Evolutionary conservation across 2,329 filamentous ascomycete species (phyloP).

Genomic region (Fusarium subglutinans): DNA sequence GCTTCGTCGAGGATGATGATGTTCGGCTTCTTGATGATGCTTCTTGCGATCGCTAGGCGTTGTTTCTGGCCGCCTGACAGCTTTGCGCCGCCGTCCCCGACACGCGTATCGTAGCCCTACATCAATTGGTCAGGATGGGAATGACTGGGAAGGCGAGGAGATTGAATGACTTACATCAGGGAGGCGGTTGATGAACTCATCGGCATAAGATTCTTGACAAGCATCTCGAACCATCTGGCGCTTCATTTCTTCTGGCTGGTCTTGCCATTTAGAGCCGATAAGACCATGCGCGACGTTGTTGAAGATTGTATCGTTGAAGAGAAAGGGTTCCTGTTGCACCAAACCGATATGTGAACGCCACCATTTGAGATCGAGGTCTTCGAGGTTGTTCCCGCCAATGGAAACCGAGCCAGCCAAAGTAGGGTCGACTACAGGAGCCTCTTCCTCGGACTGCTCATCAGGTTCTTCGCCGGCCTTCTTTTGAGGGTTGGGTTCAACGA

Average conservation of each 20-base stretch:
- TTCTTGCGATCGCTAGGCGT: slow-evolving; percentile 64
- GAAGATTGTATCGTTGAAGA: slow-evolving; percentile 61
- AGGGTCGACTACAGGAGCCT: background rate
- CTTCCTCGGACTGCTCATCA: background rate
- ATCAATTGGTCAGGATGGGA: background rate
- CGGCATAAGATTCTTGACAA: slow-evolving; percentile 61
- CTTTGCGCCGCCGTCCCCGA: slow-evolving; percentile 65
- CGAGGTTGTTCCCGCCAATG: slow-evolving; percentile 1
- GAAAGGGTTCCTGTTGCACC: slow-evolving; percentile 65
- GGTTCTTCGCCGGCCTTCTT: background rate
- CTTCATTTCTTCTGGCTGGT: slow-evolving; percentile 51
- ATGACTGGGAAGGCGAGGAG: slow-evolving; percentile 8
- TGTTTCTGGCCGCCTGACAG: slow-evolving; percentile 66
- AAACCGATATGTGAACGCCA: slow-evolving; percentile 43
- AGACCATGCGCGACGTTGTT: slow-evolving; percentile 60
- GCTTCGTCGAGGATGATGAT: slow-evolving; percentile 76
- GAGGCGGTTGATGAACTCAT: slow-evolving; percentile 62
- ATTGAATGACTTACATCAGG: slow-evolving; percentile 47
- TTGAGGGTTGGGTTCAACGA: background rate
- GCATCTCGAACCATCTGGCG: slow-evolving; percentile 56
- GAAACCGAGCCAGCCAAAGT: slow-evolving; percentile 4
- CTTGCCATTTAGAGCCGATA: slow-evolving; percentile 48
- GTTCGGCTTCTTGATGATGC: slow-evolving; percentile 61
- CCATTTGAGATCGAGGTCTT: slow-evolving; percentile 33
- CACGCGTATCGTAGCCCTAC: slow-evolving; percentile 57